Evolutionary conservation across 2,329 filamentous ascomycete genomes (phyloP), one percentile per base, ranked within the genome.

Genomic region (Cyphellophora attinorum): DNA sequence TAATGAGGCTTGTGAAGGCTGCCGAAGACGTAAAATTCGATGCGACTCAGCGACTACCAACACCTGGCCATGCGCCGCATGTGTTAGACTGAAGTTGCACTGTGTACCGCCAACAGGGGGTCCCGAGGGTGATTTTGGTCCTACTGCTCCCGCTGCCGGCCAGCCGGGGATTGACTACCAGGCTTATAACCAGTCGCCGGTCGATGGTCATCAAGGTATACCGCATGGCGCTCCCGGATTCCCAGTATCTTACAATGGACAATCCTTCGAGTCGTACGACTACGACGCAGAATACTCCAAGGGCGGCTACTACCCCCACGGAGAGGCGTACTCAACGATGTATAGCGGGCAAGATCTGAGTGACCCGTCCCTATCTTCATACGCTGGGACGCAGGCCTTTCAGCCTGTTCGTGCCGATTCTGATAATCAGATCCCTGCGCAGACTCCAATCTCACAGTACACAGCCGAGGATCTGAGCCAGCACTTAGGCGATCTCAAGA

Each of bases 1-100:
- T 95, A 34, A 95, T 94, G 86, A 80, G 91, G 91, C 89, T 37
- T 96, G 89, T 59, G 89, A 95, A 63, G 89, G 89, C 41, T 96
- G 89, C 56, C 76, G 89, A 42, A 80, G 86, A 60, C 77, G 89
- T 53, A 98, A 98, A 62, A 98, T 98, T 57, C 94, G 94, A 60
- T 98, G 89, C 63, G 91, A 96, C 64, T 86, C 89, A 34, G 89
- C 89, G 13, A 94, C 89, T 11, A 95, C 88, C 27, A 95, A 96
- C 58, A 86, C 85, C 23, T 96, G 91, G 89, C 91, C 91, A 17
- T 96, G 89, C 60, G 91, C 88, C 27, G 85, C 91, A 21, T 98
- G 89, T 57, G 81, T 86, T 42, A 77, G 89, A 31, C 68, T 96
- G 43, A 96, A 95, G 65, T 73, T 95, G 40, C 84, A 91, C 51